Conservation (phyloP, 192 early-diverging fungal species). For the Phlyctochytrium arcticum region DNA sequence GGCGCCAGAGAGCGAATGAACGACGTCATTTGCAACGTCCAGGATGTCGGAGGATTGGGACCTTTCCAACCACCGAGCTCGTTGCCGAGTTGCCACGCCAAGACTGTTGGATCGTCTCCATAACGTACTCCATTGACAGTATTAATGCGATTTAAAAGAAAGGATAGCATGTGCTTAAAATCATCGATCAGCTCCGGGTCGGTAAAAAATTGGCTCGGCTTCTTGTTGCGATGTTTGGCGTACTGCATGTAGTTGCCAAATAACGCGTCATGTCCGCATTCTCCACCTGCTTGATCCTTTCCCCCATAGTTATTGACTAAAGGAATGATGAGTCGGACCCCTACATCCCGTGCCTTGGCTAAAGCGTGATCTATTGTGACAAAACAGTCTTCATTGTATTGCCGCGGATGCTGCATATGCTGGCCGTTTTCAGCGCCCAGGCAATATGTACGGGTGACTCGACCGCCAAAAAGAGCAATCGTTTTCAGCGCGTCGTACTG, state of each 20-base stretch:
- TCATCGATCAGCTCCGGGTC: constrained; percentile 15
- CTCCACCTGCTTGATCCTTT: neutral
- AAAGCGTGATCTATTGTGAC: constrained; percentile 30
- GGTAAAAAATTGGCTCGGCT: constrained; percentile 29
- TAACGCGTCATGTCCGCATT: neutral
- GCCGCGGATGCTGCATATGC: constrained; percentile 12
- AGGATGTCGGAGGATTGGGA: constrained; percentile 22
- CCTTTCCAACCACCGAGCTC: constrained; percentile 33
- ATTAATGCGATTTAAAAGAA: constrained; percentile 37
- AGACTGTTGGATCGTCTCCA: constrained; percentile 36
- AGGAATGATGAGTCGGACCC: constrained; percentile 38
- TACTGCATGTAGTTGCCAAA: constrained; percentile 21
- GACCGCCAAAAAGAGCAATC: constrained; percentile 22
- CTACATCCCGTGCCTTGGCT: constrained; percentile 13
- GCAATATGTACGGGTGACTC: constrained; percentile 34
- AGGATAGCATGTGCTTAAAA: constrained; percentile 28
- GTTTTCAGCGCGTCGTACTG: constrained; percentile 34
- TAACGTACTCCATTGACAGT: constrained; percentile 39
- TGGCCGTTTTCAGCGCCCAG: constrained; percentile 13
- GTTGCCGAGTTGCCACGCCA: constrained; percentile 47
- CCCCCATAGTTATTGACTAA: constrained; percentile 18
- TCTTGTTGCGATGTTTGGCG: neutral
- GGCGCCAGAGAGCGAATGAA: constrained; percentile 22
- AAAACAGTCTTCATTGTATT: constrained; percentile 26
- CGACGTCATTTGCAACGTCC: constrained; percentile 32